Percentiles rank a stretch among this genome's conserved stretches.
These are phyloP conservation scores for Alternaria dauci DNA, from an alignment of 2,329 filamentous ascomycete genomes.

Conservation along the genomic window DNA sequence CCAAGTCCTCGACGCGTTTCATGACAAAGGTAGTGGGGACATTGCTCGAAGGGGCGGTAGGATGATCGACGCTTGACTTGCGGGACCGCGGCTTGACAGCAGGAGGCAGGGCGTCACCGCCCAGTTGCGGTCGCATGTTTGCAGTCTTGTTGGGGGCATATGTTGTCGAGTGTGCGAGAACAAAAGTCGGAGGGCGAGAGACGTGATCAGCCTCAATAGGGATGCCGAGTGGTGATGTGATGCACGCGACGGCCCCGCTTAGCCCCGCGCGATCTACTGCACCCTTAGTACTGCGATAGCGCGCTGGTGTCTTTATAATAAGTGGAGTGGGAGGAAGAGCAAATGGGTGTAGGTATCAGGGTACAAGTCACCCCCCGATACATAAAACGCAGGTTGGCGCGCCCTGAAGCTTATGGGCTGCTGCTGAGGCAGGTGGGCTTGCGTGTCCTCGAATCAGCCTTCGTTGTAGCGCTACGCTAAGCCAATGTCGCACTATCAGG, in stretches of 20 bases:
- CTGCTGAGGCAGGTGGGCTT: constrained; percentile 18
- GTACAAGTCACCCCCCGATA: constrained; percentile 12
- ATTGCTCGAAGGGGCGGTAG: constrained; percentile 38
- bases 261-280: constrained; percentile 28
- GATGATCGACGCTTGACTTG: constrained; percentile 50
- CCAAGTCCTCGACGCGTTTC: constrained; percentile 61
- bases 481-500: constrained; percentile 23
- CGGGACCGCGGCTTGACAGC: constrained; percentile 45
- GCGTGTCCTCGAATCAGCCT: constrained; percentile 18
- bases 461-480: neutral
- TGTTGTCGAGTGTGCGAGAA: constrained; percentile 2
- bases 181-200: constrained; percentile 4
- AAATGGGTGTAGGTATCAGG: constrained; percentile 3
- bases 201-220: constrained; percentile 13
- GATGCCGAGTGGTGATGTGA: constrained; percentile 19
- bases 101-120: constrained; percentile 47
- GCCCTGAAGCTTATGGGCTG: constrained; percentile 17
- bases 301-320: constrained; percentile 11
- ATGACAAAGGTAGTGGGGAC: constrained; percentile 68
- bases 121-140: constrained; percentile 47
- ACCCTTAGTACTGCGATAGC: constrained; percentile 20
- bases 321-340: constrained; percentile 2
- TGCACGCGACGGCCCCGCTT: constrained; percentile 25
- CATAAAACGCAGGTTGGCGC: constrained; percentile 10
- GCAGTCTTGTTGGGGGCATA: constrained; percentile 13